Evolutionary conservation across 305 asterid genomes (phyloP), one percentile per base, ranked within the genome.

Genomic region (Ilex paraguariensis): DNA sequence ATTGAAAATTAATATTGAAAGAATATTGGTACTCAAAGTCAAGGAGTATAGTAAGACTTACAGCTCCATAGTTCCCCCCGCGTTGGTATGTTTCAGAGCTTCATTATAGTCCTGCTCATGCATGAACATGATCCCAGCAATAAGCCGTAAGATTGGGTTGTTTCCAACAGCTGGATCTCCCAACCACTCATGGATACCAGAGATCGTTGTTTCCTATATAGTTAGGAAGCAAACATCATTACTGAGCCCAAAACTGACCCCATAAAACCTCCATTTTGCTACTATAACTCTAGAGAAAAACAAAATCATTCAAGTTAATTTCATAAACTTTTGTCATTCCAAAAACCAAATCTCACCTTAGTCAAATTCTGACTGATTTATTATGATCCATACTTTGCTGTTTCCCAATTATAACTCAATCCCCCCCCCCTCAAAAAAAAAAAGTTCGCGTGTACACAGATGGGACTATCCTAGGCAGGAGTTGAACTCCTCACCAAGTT

Each of bases 51-150:
- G 42, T 36, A 57, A 60, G 64, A 80, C 99, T 86, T 74, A 90
- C 99, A 93, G 66, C 65, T 93, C 97, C 97, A 93, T 86, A 42
- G 96, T 86, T 64, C 96, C 99, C 58, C 96, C 99, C 62, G 87
- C 80, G 80, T 87, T 71, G 68, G 97, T 93, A 67, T 87, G 84
- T 75, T 90, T 93, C 75, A 93, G 70, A 66, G 96, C 99, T 84
- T 93, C 97, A 62, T 79, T 83, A 64, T 83, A 93, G 74, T 93
- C 97, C 79, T 90, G 97, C 67, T 92, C 98, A 8, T 88, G 90
- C 76, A 65, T 74, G 90, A 84, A 90, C 68, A 93, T 67, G 55
- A 75, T 86, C 69, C 99, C 99, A 31, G 96, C 95, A 60, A 93
- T 71, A 36, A 93, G 94, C 63, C 96, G 84, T 52, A 90, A 75